Base-by-base conservation (phyloP, 2,329 filamentous ascomycete species). In the Aspergillus hortae region DNA sequence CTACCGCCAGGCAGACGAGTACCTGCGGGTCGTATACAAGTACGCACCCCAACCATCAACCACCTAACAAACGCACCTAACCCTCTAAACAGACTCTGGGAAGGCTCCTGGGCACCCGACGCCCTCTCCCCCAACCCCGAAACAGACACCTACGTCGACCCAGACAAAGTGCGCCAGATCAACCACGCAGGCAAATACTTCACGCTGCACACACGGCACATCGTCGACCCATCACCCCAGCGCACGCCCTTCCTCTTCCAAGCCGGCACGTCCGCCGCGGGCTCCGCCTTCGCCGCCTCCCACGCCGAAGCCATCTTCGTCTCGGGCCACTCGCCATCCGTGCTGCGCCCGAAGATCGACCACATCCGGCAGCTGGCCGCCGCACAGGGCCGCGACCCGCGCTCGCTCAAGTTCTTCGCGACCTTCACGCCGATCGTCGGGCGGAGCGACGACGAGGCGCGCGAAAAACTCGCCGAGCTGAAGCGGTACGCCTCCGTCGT, bases 261-360 rank as follows among this genome's bases (percentile, higher is more conserved):
- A 55, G 82, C 82, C 0, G 83, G 83, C 0, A 83, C 80, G 0
- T 85, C 81, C 0, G 58, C 77, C 0, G 82, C 82, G 0, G 82
- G 83, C 0, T 79, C 77, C 1, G 68, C 70, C 0, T 86, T 85
- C 57, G 82, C 80, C 0, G 75, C 80, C 2, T 78, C 72, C 0
- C 82, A 85, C 53, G 82, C 82, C 1, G 82, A 85, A 67, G 81
- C 78, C 1, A 81, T 84, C 43, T 85, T 85, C 54, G 79, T 85
- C 3, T 80, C 79, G 0, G 75, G 75, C 0, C 80, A 83, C 60
- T 79, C 76, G 0, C 77, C 80, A 0, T 56, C 67, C 2, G 67
- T 81, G 0, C 67, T 83, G 4, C 66, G 69, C 1, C 77, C 78
- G 1, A 80, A 81, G 48, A 72, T 85, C 32, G 70, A 74, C 35